These are phyloP conservation scores for Trichoderma virens DNA, from an alignment of 495 filamentous ascomycete species.

Conservation along the genomic window DNA sequence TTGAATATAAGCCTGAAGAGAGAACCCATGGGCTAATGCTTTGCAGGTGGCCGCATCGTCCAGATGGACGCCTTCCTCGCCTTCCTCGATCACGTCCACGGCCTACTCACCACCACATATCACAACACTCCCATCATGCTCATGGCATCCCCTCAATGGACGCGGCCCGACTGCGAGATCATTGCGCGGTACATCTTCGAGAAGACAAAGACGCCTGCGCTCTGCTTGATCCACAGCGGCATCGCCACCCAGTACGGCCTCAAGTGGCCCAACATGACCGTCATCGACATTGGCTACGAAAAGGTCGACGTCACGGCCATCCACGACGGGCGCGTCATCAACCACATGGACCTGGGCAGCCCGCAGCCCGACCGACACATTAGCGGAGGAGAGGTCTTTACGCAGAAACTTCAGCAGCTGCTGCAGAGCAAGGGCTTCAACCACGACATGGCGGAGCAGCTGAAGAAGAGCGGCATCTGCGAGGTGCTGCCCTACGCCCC, in stretches of 20 bases:
- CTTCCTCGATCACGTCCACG: constrained; percentile 78
- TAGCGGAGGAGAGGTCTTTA: constrained; percentile 85
- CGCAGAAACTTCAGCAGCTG: constrained; percentile 60
- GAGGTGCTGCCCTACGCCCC: constrained; percentile 69
- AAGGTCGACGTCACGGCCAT: constrained; percentile 91
- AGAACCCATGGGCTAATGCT: neutral
- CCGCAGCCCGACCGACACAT: constrained; percentile 53
- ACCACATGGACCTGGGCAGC: constrained; percentile 32
- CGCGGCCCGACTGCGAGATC: constrained; percentile 67
- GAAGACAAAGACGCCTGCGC: constrained; percentile 87
- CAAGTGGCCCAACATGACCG: constrained; percentile 63
- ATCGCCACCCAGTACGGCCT: constrained; percentile 78
- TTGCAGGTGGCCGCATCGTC: constrained; percentile 63
- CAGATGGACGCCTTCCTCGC: constrained; percentile 90
- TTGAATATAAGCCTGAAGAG: no score
- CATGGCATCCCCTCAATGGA: constrained; percentile 80
- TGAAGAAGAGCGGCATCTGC: constrained; percentile 83
- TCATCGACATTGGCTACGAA: constrained; percentile 82
- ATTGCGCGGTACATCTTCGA: constrained; percentile 93
- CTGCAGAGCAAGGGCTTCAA: constrained; percentile 64
- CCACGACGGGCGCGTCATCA: constrained; percentile 60
- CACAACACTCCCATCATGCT: constrained; percentile 86
- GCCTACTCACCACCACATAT: constrained; percentile 77
- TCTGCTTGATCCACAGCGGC: constrained; percentile 78
- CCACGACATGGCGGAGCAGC: constrained; percentile 86